Percentiles rank a stretch among this genome's conserved stretches.
These are phyloP conservation scores for Tetracladium setigerum DNA, from an alignment of 495 filamentous ascomycete genomes.

Conservation along the genomic window DNA sequence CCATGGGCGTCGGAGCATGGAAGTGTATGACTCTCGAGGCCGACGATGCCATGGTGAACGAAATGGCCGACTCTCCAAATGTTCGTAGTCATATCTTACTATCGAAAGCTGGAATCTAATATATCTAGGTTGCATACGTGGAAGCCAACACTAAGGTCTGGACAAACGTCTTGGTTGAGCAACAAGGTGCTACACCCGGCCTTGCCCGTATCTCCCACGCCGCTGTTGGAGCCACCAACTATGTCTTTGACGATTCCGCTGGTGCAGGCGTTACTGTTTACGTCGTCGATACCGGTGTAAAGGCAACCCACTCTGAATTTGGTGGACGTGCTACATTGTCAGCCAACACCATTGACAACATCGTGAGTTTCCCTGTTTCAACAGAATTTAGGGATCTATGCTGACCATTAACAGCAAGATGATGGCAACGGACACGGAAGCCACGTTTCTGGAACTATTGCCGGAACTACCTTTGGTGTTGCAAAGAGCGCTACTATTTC, in stretches of 20 bases:
- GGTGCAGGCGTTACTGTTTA: constrained; percentile 48
- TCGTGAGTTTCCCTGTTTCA: neutral
- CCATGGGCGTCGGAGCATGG: constrained; percentile 37
- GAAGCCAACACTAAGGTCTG: constrained; percentile 26
- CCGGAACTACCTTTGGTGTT: constrained; percentile 49
- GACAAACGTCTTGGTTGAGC: constrained; percentile 32
- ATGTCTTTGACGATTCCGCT: constrained; percentile 48
- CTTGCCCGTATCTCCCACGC: constrained; percentile 50
- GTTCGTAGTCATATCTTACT: constrained; percentile 15
- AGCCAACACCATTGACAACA: constrained; percentile 40
- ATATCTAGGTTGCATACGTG: constrained; percentile 23
- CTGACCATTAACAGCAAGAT: neutral
- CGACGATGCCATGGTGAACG: constrained; percentile 29
- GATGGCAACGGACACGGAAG: constrained; percentile 58
- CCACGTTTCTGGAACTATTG: constrained; percentile 57
- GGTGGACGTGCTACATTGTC: constrained; percentile 41
- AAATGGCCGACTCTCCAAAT: constrained; percentile 24
- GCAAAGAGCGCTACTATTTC: constrained; percentile 53
- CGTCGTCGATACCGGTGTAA: constrained; percentile 50
- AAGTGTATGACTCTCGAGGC: constrained; percentile 37
- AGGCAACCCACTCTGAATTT: constrained; percentile 45
- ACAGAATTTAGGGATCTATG: neutral
- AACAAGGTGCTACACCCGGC: constrained; percentile 48
- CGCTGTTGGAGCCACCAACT: constrained; percentile 33
- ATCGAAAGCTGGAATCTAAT: neutral